These are phyloP conservation scores for Hericium coralloides DNA, from an alignment of 768 basidiomycete genomes.

Conservation along the genomic window DNA sequence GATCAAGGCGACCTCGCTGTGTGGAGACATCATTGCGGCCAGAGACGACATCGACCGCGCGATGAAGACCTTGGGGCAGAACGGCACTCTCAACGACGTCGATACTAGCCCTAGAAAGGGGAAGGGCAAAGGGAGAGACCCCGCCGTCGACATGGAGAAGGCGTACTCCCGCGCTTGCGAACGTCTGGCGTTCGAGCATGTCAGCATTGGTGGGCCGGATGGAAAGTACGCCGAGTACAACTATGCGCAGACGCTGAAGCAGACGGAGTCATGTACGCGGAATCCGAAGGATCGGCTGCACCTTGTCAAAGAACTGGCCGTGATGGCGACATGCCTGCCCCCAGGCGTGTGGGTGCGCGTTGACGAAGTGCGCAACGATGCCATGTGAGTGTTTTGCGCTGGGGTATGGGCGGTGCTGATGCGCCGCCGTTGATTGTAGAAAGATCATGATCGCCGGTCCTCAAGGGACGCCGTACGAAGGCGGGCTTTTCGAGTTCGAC, in stretches of 20 bases:
- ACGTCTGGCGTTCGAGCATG: constrained; percentile 37
- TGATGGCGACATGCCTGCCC: constrained; percentile 47
- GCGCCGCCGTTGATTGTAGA: constrained; percentile 16
- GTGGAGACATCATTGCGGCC: constrained; percentile 44
- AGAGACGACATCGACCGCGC: constrained; percentile 40
- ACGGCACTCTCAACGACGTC: not conserved
- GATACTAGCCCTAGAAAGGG: not conserved
- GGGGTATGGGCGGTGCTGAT: not conserved
- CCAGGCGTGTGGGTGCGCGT: constrained; percentile 48
- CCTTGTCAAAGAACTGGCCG: constrained; percentile 48
- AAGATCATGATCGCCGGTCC: constrained; percentile 54
- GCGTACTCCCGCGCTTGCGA: constrained; percentile 37
- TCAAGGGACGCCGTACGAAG: constrained; percentile 61
- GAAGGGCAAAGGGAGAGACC: constrained; percentile 27
- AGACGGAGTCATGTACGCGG: constrained; percentile 31
- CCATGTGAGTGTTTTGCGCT: constrained; percentile 30
- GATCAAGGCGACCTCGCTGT: constrained; percentile 35
- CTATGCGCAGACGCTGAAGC: constrained; percentile 3
- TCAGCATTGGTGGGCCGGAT: constrained; percentile 22
- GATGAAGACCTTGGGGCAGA: constrained; percentile 30
- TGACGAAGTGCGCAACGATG: constrained; percentile 50
- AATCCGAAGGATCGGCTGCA: constrained; percentile 39
- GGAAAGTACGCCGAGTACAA: not conserved
- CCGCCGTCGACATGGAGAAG: constrained; percentile 27
- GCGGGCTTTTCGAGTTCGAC: constrained; percentile 59